phyloP scores from a whole-genome alignment of 768 basidiomycete genomes.

The Sarcodon aspratus region DNA sequence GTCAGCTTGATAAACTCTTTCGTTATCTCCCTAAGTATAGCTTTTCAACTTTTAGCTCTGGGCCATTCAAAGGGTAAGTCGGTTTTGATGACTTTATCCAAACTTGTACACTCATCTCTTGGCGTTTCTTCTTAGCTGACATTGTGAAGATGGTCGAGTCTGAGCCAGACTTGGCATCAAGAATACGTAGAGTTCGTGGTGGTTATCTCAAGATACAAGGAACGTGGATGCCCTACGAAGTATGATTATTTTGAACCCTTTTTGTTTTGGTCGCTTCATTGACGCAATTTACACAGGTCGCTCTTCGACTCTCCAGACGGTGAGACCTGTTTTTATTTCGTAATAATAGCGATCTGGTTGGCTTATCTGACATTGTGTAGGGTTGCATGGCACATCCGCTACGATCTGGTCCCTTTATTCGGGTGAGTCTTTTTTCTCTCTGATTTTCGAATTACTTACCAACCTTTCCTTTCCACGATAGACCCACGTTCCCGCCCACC shows the following conservation, averaged over 20 bases:
- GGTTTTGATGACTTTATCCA: neutral
- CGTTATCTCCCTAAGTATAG: neutral
- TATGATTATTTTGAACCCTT: neutral
- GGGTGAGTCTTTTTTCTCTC: conserved; percentile 37
- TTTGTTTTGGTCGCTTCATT: neutral
- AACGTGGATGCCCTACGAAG: conserved; percentile 88
- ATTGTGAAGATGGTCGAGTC: conserved; percentile 91
- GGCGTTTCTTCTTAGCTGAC: conserved; percentile 49
- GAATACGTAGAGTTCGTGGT: conserved; percentile 76
- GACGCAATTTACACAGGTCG: conserved; percentile 30
- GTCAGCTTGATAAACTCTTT: conserved; percentile 5
- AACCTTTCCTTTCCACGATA: conserved; percentile 16
- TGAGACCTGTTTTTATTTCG: conserved; percentile 19
- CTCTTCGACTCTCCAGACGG: conserved; percentile 71
- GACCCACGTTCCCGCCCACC: conserved; percentile 74
- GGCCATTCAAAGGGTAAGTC: conserved; percentile 76
- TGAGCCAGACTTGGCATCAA: conserved; percentile 74
- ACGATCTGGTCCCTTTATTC: conserved; percentile 77
- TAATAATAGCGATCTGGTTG: conserved; percentile 2
- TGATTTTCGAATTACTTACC: conserved; percentile 6
- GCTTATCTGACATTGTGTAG: conserved; percentile 23
- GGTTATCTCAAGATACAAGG: conserved; percentile 90
- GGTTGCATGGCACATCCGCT: conserved; percentile 81
- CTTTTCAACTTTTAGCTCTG: conserved; percentile 36
- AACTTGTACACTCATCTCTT: neutral